Evolutionary conservation across 2,329 filamentous ascomycete genomes (phyloP).

Genomic region (Cercospora sp.): DNA sequence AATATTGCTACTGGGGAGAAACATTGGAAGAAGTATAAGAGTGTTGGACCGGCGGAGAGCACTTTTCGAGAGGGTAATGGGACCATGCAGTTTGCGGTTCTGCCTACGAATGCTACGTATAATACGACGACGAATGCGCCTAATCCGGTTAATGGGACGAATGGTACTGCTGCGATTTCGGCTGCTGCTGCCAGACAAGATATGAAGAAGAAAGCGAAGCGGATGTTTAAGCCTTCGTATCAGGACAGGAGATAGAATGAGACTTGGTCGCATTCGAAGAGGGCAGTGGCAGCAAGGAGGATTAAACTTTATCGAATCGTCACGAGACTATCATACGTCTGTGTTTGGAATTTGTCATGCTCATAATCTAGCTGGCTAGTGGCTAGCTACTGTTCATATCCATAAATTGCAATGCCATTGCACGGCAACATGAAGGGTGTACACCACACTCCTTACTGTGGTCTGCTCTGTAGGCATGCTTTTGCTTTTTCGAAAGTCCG

Average conservation of each 20-base stretch:
- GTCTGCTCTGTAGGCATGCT: constrained; percentile 14
- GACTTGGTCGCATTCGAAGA: background rate
- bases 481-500: background rate
- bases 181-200: constrained; percentile 4
- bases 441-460: background rate
- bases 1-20: constrained; percentile 54
- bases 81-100: constrained; percentile 49
- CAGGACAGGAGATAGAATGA: background rate
- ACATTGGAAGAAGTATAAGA: constrained; percentile 26
- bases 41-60: constrained; percentile 32
- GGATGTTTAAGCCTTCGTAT: constrained; percentile 18
- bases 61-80: constrained; percentile 46
- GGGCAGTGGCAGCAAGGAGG: background rate
- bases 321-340: constrained; percentile 6
- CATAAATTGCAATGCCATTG: constrained; percentile 11
- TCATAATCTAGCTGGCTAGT: constrained; percentile 18
- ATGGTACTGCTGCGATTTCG: background rate
- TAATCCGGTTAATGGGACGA: constrained; percentile 18
- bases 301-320: background rate
- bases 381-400: constrained; percentile 19
- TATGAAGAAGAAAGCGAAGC: constrained; percentile 8
- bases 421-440: background rate
- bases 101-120: constrained; percentile 49
- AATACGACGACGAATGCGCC: constrained; percentile 31
- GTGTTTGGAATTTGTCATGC: constrained; percentile 16